These are phyloP conservation scores for Chenopodium berlandieri DNA, from an alignment of 148 eudicot species.

Conservation along the genomic window DNA sequence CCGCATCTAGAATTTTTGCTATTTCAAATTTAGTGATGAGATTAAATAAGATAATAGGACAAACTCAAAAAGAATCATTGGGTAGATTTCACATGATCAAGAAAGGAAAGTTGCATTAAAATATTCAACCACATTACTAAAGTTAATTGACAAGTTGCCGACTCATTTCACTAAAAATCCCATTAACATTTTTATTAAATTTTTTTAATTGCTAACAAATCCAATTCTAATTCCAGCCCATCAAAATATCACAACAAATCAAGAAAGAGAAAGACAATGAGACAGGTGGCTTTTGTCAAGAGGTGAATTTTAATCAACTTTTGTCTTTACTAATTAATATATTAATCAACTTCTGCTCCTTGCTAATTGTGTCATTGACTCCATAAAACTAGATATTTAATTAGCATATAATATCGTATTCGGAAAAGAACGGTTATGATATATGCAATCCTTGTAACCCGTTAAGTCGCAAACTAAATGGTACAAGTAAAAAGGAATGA, in stretches of 20 bases:
- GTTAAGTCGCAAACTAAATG: background rate
- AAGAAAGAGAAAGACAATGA: background rate
- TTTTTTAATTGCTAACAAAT: background rate
- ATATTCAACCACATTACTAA: background rate
- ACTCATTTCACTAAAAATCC: slow-evolving; percentile 4
- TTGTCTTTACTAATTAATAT: background rate
- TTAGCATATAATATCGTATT: background rate
- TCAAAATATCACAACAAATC: slow-evolving; percentile 18
- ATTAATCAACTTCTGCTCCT: background rate
- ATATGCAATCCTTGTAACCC: background rate
- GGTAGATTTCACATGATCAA: slow-evolving; percentile 25
- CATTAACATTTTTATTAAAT: background rate
- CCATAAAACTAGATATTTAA: background rate
- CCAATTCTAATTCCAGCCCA: background rate
- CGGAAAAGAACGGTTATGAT: too few species aligned
- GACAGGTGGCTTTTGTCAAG: slow-evolving; percentile 12
- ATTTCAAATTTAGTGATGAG: background rate
- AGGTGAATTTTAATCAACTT: background rate
- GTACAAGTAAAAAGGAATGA: background rate
- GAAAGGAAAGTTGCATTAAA: slow-evolving; percentile 11
- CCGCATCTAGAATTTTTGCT: slow-evolving; percentile 17
- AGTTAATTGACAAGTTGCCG: slow-evolving; percentile 25
- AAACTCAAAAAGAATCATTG: slow-evolving; percentile 18
- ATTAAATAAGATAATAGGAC: slow-evolving; percentile 12
- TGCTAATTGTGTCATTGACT: slow-evolving; percentile 1